Evolutionary conservation across 805 yeast species (phyloP).

Genomic region (Henningerozyma blattae): DNA sequence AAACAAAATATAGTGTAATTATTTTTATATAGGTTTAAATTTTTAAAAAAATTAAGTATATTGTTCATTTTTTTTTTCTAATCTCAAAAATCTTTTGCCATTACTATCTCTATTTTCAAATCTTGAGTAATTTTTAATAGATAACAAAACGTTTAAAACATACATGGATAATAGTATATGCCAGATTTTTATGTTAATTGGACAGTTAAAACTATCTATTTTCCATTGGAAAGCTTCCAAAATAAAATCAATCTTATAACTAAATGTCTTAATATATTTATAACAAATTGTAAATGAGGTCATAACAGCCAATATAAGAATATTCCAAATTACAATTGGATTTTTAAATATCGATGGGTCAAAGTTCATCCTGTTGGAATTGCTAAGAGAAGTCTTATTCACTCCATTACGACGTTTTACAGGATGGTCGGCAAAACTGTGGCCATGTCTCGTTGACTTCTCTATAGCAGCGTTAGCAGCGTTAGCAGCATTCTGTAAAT

Average conservation of each 20-base stretch:
- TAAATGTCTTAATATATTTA: no score
- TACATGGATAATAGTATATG: conserved; percentile 34
- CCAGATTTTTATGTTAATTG: conserved; percentile 29
- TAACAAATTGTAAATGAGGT: background rate
- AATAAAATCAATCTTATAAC: no score
- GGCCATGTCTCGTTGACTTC: no score
- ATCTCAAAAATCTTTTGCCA: background rate
- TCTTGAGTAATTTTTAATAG: conserved; percentile 42
- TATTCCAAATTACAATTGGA: background rate
- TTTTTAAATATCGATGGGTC: background rate
- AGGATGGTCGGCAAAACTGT: background rate
- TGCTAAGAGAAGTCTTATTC: no score
- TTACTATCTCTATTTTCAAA: conserved; percentile 30
- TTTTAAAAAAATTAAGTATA: no score
- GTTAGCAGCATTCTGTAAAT: no score
- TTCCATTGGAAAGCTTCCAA: no score
- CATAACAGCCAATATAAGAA: background rate
- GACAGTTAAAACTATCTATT: background rate
- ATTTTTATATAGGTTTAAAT: no score
- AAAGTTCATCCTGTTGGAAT: background rate
- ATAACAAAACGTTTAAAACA: conserved; percentile 43
- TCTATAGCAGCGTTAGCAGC: no score
- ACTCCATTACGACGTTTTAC: background rate
- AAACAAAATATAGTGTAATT: no score
- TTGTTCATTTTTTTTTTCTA: no score